Conservation (phyloP, 495 filamentous ascomycete genomes). For the Tetracladium marchalianum region DNA sequence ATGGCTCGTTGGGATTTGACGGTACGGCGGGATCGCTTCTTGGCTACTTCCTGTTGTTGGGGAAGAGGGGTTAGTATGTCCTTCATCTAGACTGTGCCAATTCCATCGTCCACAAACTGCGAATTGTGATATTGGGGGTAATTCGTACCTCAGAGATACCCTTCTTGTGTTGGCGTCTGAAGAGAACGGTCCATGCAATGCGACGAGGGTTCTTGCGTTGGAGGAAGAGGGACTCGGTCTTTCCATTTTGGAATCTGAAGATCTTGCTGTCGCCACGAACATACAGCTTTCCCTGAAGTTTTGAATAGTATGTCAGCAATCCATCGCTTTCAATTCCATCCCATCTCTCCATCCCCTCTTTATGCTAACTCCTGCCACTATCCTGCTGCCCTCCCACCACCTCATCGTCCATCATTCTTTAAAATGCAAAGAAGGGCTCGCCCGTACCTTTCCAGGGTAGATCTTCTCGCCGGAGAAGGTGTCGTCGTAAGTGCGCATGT, state of each 20-base stretch:
- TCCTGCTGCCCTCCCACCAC: slow-evolving; percentile 5
- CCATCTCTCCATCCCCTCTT: not conserved
- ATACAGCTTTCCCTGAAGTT: slow-evolving; percentile 86
- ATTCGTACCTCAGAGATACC: slow-evolving; percentile 96
- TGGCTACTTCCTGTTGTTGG: slow-evolving; percentile 80
- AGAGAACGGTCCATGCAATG: slow-evolving; percentile 97
- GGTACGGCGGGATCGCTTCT: slow-evolving; percentile 97
- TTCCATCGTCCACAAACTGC: not conserved
- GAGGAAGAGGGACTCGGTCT: slow-evolving; percentile 98
- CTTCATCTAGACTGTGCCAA: not conserved
- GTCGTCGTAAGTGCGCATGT: slow-evolving; percentile 67
- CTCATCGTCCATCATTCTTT: not conserved
- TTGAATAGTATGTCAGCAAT: slow-evolving; percentile 23
- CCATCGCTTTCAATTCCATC: not conserved
- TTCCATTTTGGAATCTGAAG: slow-evolving; percentile 99
- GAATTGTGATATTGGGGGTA: slow-evolving; percentile 10
- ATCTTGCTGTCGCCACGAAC: slow-evolving; percentile 99
- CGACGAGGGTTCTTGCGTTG: slow-evolving; percentile 99
- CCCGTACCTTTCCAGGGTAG: slow-evolving; percentile 95
- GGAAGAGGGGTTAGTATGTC: not conserved
- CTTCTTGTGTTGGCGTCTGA: slow-evolving; percentile 98
- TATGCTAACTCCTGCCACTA: not conserved
- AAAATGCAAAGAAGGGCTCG: not conserved
- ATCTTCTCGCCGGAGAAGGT: slow-evolving; percentile 96
- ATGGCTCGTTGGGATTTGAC: slow-evolving; percentile 98